Conservation (phyloP, 2,329 filamentous ascomycete genomes). For the Xylariales sp. region DNA sequence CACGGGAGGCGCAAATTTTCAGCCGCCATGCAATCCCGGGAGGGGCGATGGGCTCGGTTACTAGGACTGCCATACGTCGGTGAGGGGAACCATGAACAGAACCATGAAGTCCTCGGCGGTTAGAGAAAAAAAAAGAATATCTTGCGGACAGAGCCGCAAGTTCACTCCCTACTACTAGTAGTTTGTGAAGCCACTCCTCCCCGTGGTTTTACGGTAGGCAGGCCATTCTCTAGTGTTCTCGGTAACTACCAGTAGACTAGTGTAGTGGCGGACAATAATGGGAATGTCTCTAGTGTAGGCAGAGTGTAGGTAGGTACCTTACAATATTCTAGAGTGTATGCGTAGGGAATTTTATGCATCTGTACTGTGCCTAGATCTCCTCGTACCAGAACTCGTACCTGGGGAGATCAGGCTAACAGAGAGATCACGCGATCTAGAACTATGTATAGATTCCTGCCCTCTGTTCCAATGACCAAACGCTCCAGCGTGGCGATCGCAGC, state of each 20-base stretch:
- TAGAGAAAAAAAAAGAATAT: not conserved
- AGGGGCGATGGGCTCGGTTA: conserved; percentile 7
- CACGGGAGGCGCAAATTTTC: conserved; percentile 34
- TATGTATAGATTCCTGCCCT: not conserved
- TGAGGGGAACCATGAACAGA: not conserved
- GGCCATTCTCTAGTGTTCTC: not conserved
- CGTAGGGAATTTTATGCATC: not conserved
- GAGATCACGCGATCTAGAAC: conserved; percentile 29
- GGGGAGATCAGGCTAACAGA: conserved; percentile 3
- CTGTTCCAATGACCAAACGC: not conserved
- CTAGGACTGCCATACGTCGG: conserved; percentile 9
- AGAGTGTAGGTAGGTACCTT: no score
- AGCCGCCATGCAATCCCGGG: conserved; percentile 20
- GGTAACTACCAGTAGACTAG: not conserved
- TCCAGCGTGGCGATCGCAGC: not conserved
- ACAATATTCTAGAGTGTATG: not conserved
- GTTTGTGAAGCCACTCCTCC: not conserved
- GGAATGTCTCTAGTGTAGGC: not conserved
- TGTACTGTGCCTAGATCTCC: conserved; percentile 5
- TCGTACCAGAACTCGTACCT: not conserved
- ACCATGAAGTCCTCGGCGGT: not conserved
- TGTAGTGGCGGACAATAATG: not conserved
- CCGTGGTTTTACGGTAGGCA: not conserved
- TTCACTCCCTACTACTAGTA: not conserved
- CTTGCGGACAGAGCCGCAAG: conserved; percentile 29